Evolutionary conservation across 768 basidiomycete genomes (phyloP), one percentile per base, ranked within the genome.

Genomic region (Russula dissimulans): DNA sequence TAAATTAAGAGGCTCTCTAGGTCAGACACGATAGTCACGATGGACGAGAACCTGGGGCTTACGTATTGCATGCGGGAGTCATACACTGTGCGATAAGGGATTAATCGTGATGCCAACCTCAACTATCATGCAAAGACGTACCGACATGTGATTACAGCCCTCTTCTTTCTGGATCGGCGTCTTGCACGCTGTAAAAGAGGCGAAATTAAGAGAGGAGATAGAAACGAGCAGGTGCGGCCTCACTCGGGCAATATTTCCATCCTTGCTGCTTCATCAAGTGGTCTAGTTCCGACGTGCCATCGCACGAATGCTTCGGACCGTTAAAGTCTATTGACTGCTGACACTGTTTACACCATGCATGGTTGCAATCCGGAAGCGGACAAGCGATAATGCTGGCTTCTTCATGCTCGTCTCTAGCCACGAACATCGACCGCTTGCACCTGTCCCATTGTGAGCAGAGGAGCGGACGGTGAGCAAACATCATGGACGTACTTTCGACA

Each of bases 81-180:
- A 77, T 76, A 64, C 80, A 83, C 82, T 83, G 4, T 38, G 11
- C n/a, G 9, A n/a, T 39, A 14, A 9, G 43, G 29, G 42, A 4
- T 6, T 58, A 34, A 45, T 18, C 10, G 38, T 38, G 26, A 38
- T n/a, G n/a, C 5, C 8, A 22, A 18, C 45, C 29, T 36, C 22
- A 26, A 26, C 22, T 26, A 26, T 26, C 22, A 26, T 26, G 6
- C 45, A 31, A 18, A 54, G 55, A 65, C 81, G 71, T 34, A 82
- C 82, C 60, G 75, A 74, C 78, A 84, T 84, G 67, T 84, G 82
- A 59, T 82, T 78, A 54, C 83, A 84, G 2, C 83, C 83, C 15
- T 69, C 70, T 9, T 73, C 73, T 64, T 81, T 84, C 57, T 73
- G 76, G 18, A 81, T 77, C 4, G 81, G 77, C 10, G 81, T 79